These are phyloP conservation scores for Mortierella sp. DNA, from an alignment of 371 early-diverging fungal genomes.

Conservation along the genomic window DNA sequence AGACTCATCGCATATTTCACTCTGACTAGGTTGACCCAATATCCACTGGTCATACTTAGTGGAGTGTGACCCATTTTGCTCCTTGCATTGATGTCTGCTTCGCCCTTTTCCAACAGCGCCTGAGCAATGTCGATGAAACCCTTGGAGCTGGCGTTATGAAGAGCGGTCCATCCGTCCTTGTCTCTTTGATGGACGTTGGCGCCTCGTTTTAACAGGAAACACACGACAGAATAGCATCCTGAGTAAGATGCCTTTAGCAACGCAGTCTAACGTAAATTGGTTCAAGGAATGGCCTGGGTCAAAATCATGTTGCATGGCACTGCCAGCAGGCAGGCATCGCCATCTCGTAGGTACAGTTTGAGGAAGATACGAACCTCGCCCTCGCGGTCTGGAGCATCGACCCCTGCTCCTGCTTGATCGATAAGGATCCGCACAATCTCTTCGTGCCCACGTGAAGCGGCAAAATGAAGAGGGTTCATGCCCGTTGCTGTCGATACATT, in stretches of 20 bases:
- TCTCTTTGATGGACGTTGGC: conserved; percentile 79
- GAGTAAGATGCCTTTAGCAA: conserved; percentile 81
- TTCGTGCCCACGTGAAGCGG: conserved; percentile 76
- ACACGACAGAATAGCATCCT: conserved; percentile 73
- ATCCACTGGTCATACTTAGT: conserved; percentile 62
- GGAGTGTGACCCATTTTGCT: conserved; percentile 81
- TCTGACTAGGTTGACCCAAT: too few relatives aligned
- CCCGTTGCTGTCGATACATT: conserved; percentile 65
- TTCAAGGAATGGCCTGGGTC: too few relatives aligned
- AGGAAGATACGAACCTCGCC: conserved; percentile 69
- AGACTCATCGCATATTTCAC: too few relatives aligned
- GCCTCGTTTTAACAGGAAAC: conserved; percentile 68
- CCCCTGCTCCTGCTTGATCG: conserved; percentile 70
- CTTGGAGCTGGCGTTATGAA: conserved; percentile 81
- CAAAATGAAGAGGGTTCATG: conserved; percentile 75
- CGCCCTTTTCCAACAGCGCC: conserved; percentile 63
- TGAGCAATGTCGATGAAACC: conserved; percentile 72
- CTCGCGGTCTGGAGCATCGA: conserved; percentile 76
- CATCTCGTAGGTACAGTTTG: not conserved
- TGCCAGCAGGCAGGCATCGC: too few relatives aligned
- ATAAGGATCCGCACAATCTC: conserved; percentile 72
- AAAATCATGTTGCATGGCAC: too few relatives aligned
- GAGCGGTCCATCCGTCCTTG: conserved; percentile 86
- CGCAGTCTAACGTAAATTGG: conserved; percentile 67
- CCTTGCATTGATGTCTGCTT: conserved; percentile 69